Evolutionary conservation across 352 stramenopile species (phyloP), one percentile per base, ranked within the genome.

Genomic region (Peronospora farinosa): DNA sequence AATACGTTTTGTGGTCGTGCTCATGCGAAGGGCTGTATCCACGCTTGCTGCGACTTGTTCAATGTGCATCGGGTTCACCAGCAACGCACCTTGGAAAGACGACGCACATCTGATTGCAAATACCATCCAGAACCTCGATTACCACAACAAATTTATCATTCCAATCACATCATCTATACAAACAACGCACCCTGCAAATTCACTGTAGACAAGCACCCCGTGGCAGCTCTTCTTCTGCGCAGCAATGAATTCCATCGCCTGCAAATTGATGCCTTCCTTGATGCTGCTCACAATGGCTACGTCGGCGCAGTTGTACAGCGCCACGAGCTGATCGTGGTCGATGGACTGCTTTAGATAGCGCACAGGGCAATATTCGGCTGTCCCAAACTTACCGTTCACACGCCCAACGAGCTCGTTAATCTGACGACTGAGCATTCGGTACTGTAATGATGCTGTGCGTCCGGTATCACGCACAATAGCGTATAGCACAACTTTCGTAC

Each of bases 401-500:
- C 85, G 74, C 0, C 85, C 85, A 3, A 96, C 86, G 4, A 95
- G 68, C 60, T 95, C 82, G 51, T 95, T 95, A 19, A 96, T 87
- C 57, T 95, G 83, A 2, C 84, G 81, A 46, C 75, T 90, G 33
- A 86, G 74, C 72, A 86, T 93, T 61, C 74, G 70, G 73, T 86
- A 92, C 62, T 79, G 81, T 50, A 69, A 48, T 3, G 78, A 85
- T 5, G 76, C 64, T 9, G 74, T 87, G 11, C 78, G 74, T 2
- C 78, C 78, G 8, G 61, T 63, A 32, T 89, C 78, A 0, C 78
- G 74, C 19, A 96, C 95, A n/a, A 98, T 92, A 2, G 88, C 93
- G 45, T 97, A 96, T 45, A 98, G 73, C 21, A 97, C 86, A 0
- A 97, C 71, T 35, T 96, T 95, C 25, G 95, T 89, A 42, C 96